Evolutionary conservation across 1,284 basidiomycete genomes (phyloP), one percentile per base, ranked within the genome.

Genomic region (Puccinia polysora): DNA sequence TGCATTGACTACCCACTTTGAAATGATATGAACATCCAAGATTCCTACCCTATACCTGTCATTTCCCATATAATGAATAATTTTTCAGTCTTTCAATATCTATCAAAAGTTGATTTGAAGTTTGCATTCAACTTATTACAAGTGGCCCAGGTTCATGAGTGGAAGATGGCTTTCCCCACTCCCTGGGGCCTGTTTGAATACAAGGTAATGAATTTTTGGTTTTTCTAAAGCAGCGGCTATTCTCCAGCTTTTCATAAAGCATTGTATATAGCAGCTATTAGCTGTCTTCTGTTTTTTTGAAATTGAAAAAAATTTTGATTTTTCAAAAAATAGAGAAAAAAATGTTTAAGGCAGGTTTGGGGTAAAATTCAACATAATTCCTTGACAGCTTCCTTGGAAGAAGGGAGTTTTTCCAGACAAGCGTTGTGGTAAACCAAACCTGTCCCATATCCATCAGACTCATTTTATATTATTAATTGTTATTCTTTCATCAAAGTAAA

Each of bases 151-250:
- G 77, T 78, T 0, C 74, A 80, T 50, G 77, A 80, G 56, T 78
- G 77, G 77, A 81, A 81, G 58, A 82, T 81, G 0, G 79, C 80
- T 0, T 82, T 83, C 74, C 23, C 73, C 1, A 81, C 78, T 0
- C 78, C 76, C 18, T 79, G 78, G n/a, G 81, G 83, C 0, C 75
- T 77, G 3, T 83, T 78, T 72, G 78, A 83, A 74, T 81, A 75
- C 69, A 65, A 75, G 2, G 80, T 83, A 20, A 81, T 83, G 80
- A 81, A n/a, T 79, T 0, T 82, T 82, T 60, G 80, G 82, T 0
- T 76, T 83, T 4, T 80, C 78, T 50, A 83, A 83, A 73, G 80
- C 80, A 0, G 82, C 81, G 0, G 77, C 80, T 1, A 23, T 7
- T 28, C 43, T 62, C 15, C 30, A 82, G 65, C 67, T 64, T n/a